Evolutionary conservation across 305 asterid species (phyloP).

Genomic region (Solanum hybrid): DNA sequence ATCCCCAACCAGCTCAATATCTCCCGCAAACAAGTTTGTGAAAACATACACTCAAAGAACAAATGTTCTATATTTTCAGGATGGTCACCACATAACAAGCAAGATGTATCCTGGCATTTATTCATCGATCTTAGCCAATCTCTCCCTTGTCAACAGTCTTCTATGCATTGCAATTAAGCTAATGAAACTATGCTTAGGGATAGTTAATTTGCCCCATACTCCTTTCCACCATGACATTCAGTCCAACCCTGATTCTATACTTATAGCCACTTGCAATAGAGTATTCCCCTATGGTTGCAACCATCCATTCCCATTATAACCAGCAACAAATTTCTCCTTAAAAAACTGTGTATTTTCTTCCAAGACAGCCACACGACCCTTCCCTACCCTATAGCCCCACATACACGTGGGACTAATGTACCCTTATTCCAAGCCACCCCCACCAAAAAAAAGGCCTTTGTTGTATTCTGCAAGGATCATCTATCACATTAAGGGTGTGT

Average conservation of each 20-base stretch:
- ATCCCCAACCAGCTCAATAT: background rate
- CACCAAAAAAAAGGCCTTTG: background rate
- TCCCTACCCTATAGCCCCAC: background rate
- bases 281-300: background rate
- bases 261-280: background rate
- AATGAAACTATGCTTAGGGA: background rate
- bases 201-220: background rate
- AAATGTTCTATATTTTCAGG: background rate
- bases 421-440: background rate
- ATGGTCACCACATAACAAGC: background rate
- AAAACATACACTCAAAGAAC: background rate
- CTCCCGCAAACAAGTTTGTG: background rate
- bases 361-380: background rate
- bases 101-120: background rate
- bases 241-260: background rate
- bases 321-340: background rate
- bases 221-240: background rate
- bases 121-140: background rate
- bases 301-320: background rate
- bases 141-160: background rate
- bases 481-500: background rate
- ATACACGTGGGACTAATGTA: background rate
- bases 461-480: background rate
- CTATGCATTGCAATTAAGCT: background rate
- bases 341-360: background rate